Evolutionary conservation across 305 asterid species (phyloP).

Genomic region (Fraxinus sp.): DNA sequence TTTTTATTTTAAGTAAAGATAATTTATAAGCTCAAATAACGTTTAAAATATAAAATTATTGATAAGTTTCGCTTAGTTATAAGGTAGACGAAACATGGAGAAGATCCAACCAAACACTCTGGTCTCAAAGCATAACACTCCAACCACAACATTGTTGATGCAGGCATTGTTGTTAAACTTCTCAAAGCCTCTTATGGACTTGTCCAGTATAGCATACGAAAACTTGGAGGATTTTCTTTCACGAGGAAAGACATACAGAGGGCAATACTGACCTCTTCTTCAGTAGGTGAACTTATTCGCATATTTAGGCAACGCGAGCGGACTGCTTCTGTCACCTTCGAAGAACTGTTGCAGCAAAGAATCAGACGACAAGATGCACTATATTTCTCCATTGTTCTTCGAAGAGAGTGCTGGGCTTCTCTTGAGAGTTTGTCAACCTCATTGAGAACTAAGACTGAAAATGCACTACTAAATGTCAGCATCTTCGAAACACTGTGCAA

Average conservation of each 20-base stretch:
- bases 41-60: not conserved
- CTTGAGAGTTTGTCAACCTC: conserved; percentile 97
- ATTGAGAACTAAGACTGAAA: conserved; percentile 80
- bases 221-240: conserved; percentile 12
- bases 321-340: conserved; percentile 94
- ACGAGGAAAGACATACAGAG: conserved; percentile 11
- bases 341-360: conserved; percentile 94
- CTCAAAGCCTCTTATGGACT: not conserved
- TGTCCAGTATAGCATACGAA: conserved; percentile 4
- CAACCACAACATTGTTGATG: not conserved
- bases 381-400: conserved; percentile 98
- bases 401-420: conserved; percentile 98
- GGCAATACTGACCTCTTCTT: conserved; percentile 61
- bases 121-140: conserved; percentile 5
- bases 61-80: not conserved
- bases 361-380: conserved; percentile 92
- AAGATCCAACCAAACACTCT: conserved; percentile 16
- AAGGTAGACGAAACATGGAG: not conserved
- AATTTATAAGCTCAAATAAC: not conserved
- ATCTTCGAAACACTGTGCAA: conserved; percentile 21
- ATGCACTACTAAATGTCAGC: conserved; percentile 28
- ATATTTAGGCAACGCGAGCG: conserved; percentile 95
- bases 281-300: conserved; percentile 81
- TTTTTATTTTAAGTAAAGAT: not conserved
- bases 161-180: not conserved